Evolutionary conservation across 768 basidiomycete genomes (phyloP).

Genomic region (Phanerochaete sordida): DNA sequence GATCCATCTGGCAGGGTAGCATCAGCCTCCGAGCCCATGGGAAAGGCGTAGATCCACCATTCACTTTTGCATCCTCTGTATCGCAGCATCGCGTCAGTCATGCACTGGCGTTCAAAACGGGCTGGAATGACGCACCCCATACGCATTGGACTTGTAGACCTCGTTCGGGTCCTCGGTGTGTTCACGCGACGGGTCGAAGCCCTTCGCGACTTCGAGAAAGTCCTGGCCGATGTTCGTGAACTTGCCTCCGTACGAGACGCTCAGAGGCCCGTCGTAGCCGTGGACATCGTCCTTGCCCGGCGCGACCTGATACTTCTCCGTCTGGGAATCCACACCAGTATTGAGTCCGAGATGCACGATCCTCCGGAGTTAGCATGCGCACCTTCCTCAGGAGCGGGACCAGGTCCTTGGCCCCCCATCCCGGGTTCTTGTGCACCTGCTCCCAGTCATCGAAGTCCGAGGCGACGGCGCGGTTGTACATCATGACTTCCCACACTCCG

Average conservation of each 20-base stretch:
- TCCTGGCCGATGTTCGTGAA: slow-evolving; percentile 20
- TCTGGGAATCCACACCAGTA: slow-evolving; percentile 20
- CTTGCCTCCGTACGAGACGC: slow-evolving; percentile 26
- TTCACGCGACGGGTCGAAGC: slow-evolving; percentile 18
- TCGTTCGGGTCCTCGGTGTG: slow-evolving; percentile 21
- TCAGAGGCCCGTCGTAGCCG: slow-evolving; percentile 44
- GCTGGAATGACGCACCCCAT: slow-evolving; percentile 17
- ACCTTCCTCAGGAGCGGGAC: slow-evolving; percentile 62
- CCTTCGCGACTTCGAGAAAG: slow-evolving; percentile 24
- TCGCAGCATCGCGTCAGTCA: neutral
- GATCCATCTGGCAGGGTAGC: slow-evolving; percentile 42
- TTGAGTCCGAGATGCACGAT: slow-evolving; percentile 12
- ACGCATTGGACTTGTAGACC: slow-evolving; percentile 22
- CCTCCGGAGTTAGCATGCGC: neutral
- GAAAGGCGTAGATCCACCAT: neutral
- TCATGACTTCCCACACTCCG: slow-evolving; percentile 26
- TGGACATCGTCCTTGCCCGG: slow-evolving; percentile 32
- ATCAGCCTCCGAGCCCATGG: neutral
- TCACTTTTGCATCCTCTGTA: slow-evolving; percentile 3
- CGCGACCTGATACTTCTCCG: slow-evolving; percentile 36
- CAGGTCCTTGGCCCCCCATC: slow-evolving; percentile 58
- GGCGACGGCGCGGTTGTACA: slow-evolving; percentile 57
- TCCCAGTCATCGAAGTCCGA: slow-evolving; percentile 72
- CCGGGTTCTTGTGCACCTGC: slow-evolving; percentile 43
- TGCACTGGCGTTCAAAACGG: neutral